These are phyloP conservation scores for Brettanomyces anomalus DNA, from an alignment of 805 yeast species.

Conservation along the genomic window DNA sequence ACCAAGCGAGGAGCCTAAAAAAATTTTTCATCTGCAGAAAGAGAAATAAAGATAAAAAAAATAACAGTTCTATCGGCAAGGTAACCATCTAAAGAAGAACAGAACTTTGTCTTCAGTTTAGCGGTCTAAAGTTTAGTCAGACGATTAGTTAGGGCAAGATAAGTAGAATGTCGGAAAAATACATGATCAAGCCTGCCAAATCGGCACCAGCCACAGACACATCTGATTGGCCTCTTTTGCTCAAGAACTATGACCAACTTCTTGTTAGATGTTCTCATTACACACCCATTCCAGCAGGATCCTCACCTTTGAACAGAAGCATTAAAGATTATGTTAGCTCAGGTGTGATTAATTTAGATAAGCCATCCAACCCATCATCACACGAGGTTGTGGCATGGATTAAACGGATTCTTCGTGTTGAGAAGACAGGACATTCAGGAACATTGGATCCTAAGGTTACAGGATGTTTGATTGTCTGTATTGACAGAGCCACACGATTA, in stretches of 20 bases:
- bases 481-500: conserved; percentile 95
- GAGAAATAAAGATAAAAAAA: too few relatives aligned
- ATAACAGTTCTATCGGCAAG: too few relatives aligned
- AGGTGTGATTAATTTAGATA: conserved; percentile 95
- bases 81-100: too few relatives aligned
- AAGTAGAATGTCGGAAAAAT: conserved; percentile 12
- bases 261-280: conserved; percentile 95
- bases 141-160: too few relatives aligned
- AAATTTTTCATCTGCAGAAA: too few relatives aligned
- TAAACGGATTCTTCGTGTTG: conserved; percentile 88
- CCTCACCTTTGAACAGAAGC: conserved; percentile 92
- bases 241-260: conserved; percentile 89
- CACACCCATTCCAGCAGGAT: conserved; percentile 94
- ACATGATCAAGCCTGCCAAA: conserved; percentile 81
- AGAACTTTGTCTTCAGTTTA: too few relatives aligned
- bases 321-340: conserved; percentile 81
- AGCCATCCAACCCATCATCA: conserved; percentile 96
- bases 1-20: too few relatives aligned
- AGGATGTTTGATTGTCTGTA: conserved; percentile 96
- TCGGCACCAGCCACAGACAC: conserved; percentile 75
- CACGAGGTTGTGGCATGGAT: conserved; percentile 99
- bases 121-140: too few relatives aligned
- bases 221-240: conserved; percentile 89
- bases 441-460: conserved; percentile 96
- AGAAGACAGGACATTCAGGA: conserved; percentile 98